Conservation (phyloP, 306 rosid genomes). For the Nissolia schottii region DNA sequence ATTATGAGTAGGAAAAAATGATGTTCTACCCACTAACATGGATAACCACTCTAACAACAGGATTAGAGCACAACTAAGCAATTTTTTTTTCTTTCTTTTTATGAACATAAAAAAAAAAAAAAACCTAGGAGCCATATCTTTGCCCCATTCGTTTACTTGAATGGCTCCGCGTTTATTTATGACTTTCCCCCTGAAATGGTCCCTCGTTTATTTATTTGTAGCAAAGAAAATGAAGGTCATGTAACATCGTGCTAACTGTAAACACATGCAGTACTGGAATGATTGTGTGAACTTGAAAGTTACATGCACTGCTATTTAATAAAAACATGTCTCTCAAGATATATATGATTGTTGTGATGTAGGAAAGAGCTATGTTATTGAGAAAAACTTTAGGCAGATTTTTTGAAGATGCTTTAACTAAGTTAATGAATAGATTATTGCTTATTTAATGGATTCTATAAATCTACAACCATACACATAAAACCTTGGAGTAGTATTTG, state of each 20-base stretch:
- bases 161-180: neutral
- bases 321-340: neutral
- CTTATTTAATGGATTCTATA: neutral
- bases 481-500: neutral
- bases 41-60: no score
- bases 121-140: neutral
- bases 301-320: neutral
- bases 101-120: neutral
- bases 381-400: neutral
- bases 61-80: no score
- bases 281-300: slow-evolving; percentile 3
- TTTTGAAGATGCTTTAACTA: neutral
- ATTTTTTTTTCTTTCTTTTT: no score
- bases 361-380: neutral
- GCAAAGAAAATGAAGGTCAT: slow-evolving; percentile 2
- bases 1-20: no score
- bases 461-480: neutral
- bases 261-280: neutral
- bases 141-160: neutral
- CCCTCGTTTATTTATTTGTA: neutral
- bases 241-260: neutral
- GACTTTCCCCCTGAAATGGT: neutral
- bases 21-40: no score
- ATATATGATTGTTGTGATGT: neutral
- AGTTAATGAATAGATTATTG: neutral